Conservation (phyloP, 2,329 filamentous ascomycete species). For the Botrytis byssoidea region DNA sequence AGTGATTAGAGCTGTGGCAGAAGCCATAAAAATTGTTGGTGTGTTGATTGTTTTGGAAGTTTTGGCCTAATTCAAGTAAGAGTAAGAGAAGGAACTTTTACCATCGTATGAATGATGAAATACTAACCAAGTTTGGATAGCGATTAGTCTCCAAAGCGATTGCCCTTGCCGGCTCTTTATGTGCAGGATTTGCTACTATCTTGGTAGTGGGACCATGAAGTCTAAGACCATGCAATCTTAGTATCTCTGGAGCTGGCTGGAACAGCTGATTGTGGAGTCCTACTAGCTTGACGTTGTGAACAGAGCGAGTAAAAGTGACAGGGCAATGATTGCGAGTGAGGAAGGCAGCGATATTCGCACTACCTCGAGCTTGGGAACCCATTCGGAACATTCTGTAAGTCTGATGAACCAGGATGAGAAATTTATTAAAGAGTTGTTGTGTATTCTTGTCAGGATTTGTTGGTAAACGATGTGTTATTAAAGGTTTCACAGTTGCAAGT, state of each 20-base stretch:
- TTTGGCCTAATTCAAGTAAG: not conserved
- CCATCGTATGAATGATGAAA: not conserved
- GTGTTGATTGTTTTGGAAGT: not conserved
- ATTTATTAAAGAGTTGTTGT: not conserved
- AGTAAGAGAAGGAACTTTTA: not conserved
- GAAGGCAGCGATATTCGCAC: not conserved
- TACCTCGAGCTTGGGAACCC: not conserved
- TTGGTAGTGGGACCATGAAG: not conserved
- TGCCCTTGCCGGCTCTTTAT: not conserved
- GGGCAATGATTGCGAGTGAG: not conserved
- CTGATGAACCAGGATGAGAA: not conserved
- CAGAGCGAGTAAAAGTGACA: not conserved
- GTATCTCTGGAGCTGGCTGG: not conserved
- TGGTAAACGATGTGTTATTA: not conserved
- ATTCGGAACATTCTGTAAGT: not conserved
- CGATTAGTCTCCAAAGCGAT: not conserved
- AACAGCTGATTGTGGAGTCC: not conserved
- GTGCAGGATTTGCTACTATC: not conserved
- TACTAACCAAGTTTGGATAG: not conserved
- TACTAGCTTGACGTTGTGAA: not conserved
- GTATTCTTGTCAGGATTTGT: too few relatives aligned
- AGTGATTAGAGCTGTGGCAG: not conserved
- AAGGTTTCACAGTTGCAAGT: not conserved
- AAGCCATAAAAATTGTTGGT: not conserved
- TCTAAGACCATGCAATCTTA: not conserved